Evolutionary conservation across 352 stramenopile genomes (phyloP).

Genomic region (Pythium guiyangense): DNA sequence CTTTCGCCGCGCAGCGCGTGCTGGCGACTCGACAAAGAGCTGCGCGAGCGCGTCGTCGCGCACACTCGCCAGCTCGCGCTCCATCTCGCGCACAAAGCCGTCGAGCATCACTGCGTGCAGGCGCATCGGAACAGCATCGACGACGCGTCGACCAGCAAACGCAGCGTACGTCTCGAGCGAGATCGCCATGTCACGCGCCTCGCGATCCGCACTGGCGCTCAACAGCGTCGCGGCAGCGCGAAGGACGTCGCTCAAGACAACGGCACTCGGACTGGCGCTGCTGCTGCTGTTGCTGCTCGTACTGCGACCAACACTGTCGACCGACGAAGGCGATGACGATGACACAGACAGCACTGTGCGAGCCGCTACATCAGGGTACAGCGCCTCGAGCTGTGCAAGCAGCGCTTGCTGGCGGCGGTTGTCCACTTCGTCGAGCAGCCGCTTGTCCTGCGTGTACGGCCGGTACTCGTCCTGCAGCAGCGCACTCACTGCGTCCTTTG

Average conservation of each 20-base stretch:
- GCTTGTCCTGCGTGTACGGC: slow-evolving; percentile 32
- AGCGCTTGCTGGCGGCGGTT: slow-evolving; percentile 17
- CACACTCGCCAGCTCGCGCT: slow-evolving; percentile 19
- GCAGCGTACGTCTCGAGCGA: slow-evolving; percentile 26
- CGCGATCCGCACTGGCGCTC: no score
- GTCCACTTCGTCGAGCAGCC: slow-evolving; percentile 22
- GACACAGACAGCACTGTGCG: no score
- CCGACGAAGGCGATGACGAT: no score
- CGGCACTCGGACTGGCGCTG: no score
- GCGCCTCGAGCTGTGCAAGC: slow-evolving; percentile 10
- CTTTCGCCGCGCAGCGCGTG: no score
- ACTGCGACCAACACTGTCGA: no score
- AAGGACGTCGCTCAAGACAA: slow-evolving; percentile 17
- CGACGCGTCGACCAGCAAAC: slow-evolving; percentile 24
- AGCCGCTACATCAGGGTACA: slow-evolving; percentile 1
- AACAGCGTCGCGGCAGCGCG: no score
- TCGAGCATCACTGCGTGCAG: slow-evolving; percentile 30
- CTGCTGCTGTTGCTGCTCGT: no score
- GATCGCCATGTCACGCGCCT: slow-evolving; percentile 33
- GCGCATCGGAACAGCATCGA: slow-evolving; percentile 33
- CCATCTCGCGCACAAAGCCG: slow-evolving; percentile 28
- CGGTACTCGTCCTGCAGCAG: slow-evolving; percentile 24
- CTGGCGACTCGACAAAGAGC: no score
- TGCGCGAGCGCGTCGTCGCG: slow-evolving; percentile 30
- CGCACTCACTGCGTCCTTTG: no score